These are phyloP conservation scores for Cenchrus fungigraminus DNA, from an alignment of 176 grass and related monocot species.

Conservation along the genomic window DNA sequence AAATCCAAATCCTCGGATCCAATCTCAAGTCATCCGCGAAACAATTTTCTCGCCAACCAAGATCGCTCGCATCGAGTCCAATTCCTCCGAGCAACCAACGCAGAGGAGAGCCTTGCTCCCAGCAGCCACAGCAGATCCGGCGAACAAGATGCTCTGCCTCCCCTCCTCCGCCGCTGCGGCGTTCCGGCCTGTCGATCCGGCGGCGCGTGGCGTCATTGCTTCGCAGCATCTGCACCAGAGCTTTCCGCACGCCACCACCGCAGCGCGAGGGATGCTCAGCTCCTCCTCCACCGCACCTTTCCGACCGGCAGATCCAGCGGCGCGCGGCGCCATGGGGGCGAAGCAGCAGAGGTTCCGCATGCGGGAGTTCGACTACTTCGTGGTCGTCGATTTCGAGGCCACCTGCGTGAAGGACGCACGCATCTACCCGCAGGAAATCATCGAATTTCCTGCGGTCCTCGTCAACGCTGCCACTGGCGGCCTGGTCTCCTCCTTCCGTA, in stretches of 20 bases:
- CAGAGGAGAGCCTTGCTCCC: not conserved
- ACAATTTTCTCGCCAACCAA: not conserved
- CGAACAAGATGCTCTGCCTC: not conserved
- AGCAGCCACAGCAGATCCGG: not conserved
- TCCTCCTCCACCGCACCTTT: not conserved
- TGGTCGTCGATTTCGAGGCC: constrained; percentile 79
- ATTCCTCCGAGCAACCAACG: too few relatives aligned
- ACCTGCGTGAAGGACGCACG: constrained; percentile 52
- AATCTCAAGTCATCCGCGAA: not conserved
- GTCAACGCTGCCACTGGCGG: constrained; percentile 35
- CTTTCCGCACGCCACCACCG: not conserved
- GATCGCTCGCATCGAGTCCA: too few relatives aligned
- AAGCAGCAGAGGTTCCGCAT: too few relatives aligned
- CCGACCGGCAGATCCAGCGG: not conserved
- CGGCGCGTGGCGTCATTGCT: not conserved
- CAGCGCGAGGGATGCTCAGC: not conserved
- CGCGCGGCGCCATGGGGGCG: not conserved
- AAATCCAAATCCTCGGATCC: too few relatives aligned
- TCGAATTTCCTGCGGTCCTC: too few relatives aligned
- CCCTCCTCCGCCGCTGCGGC: not conserved
- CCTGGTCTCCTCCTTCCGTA: constrained; percentile 55
- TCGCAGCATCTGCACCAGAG: not conserved
- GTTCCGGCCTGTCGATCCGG: not conserved
- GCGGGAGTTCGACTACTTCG: constrained; percentile 58
- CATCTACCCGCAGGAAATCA: too few relatives aligned